Evolutionary conservation across 192 early-diverging fungal genomes (phyloP).

Genomic region (Tieghemiomyces parasiticus): DNA sequence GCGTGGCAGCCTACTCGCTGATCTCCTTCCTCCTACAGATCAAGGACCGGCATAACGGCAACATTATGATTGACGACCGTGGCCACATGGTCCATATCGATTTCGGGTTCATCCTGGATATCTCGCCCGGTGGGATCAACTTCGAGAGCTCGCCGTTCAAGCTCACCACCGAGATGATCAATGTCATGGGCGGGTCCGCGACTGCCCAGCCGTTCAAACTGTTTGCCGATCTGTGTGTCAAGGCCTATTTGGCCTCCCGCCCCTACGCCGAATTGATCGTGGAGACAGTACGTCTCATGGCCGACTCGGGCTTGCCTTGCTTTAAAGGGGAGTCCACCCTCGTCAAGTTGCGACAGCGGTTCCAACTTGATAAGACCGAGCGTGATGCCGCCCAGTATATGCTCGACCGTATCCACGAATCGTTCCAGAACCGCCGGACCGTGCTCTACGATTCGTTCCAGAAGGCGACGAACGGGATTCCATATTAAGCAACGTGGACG

Average conservation of each 20-base stretch:
- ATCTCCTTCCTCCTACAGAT: conserved; percentile 91
- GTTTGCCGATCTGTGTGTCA: conserved; percentile 84
- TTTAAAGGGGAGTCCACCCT: conserved; percentile 90
- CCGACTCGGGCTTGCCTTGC: conserved; percentile 91
- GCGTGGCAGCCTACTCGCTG: conserved; percentile 88
- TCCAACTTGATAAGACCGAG: conserved; percentile 82
- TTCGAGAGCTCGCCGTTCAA: conserved; percentile 98
- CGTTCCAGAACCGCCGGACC: conserved; percentile 85
- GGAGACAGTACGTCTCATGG: conserved; percentile 80
- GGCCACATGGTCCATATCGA: conserved; percentile 98
- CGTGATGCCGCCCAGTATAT: conserved; percentile 91
- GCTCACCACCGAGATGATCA: conserved; percentile 91
- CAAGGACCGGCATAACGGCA: conserved; percentile 98
- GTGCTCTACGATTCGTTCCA: conserved; percentile 72
- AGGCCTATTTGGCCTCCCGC: conserved; percentile 78
- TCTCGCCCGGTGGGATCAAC: conserved; percentile 93
- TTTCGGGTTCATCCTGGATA: conserved; percentile 97
- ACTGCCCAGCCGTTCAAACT: conserved; percentile 65
- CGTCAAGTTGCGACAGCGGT: conserved; percentile 64
- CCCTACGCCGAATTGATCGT: conserved; percentile 88
- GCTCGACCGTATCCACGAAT: conserved; percentile 72
- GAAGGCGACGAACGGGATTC: conserved; percentile 64
- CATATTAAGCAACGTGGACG: no score
- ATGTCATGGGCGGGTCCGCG: conserved; percentile 86
- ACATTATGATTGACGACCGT: conserved; percentile 96